Percentiles rank a stretch among this genome's conserved stretches.
Evolutionary conservation across 139 green algal genomes (phyloP).

Genomic region (Chlamydomonas schloesseri): DNA sequence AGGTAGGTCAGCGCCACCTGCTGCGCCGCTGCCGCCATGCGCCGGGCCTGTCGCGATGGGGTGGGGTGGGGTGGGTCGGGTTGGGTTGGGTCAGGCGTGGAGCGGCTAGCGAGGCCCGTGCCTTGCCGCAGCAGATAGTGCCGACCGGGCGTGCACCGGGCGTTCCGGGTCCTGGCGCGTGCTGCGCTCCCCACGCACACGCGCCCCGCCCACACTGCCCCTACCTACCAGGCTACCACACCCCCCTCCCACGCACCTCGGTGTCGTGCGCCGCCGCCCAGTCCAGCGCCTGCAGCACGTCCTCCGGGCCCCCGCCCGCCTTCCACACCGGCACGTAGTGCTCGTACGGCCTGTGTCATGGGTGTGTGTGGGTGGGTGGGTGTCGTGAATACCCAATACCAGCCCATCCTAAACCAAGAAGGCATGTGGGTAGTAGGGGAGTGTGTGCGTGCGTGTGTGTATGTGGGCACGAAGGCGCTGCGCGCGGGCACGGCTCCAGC

Average conservation of each 20-base stretch:
- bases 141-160: too few relatives aligned
- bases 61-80: not conserved
- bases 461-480: too few relatives aligned
- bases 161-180: too few relatives aligned
- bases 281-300: slow-evolving; percentile 33
- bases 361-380: too few relatives aligned
- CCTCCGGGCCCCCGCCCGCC: slow-evolving; percentile 22
- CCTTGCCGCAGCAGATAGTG: too few relatives aligned
- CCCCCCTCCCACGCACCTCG: not conserved
- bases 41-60: slow-evolving; percentile 18
- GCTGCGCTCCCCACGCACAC: not conserved
- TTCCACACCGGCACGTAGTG: slow-evolving; percentile 59
- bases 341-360: slow-evolving; percentile 13
- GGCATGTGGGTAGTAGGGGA: too few relatives aligned
- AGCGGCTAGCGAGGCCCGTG: too few relatives aligned
- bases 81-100: not conserved
- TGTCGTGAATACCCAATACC: too few relatives aligned
- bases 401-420: too few relatives aligned
- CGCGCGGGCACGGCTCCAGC: too few relatives aligned
- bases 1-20: slow-evolving; percentile 34
- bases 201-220: not conserved
- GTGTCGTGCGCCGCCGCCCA: slow-evolving; percentile 31
- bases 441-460: too few relatives aligned
- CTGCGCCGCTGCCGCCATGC: slow-evolving; percentile 40
- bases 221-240: not conserved